Evolutionary conservation across 768 basidiomycete genomes (phyloP).

Genomic region (Russula emetica): DNA sequence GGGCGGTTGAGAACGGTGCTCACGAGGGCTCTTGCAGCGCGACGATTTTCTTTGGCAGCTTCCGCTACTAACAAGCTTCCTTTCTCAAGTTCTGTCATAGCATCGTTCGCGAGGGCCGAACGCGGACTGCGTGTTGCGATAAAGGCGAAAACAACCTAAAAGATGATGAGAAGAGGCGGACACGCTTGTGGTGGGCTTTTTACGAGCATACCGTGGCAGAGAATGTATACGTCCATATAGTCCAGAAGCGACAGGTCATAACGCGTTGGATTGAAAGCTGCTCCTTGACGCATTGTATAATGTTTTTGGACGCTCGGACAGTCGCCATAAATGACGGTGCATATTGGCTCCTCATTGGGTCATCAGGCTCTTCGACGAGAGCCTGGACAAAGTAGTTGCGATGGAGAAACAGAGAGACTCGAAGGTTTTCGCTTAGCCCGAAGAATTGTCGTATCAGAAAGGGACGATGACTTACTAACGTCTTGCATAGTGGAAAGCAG

Average conservation of each 20-base stretch:
- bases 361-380: slow-evolving; percentile 44
- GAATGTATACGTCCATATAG: slow-evolving; percentile 56
- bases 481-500: slow-evolving; percentile 38
- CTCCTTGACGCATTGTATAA: slow-evolving; percentile 41
- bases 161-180: slow-evolving; percentile 21
- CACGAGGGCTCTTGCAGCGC: slow-evolving; percentile 64
- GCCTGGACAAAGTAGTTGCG: slow-evolving; percentile 56
- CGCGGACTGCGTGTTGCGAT: slow-evolving; percentile 71
- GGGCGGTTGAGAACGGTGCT: slow-evolving; percentile 27
- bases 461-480: slow-evolving; percentile 33
- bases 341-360: slow-evolving; percentile 48
- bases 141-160: slow-evolving; percentile 70
- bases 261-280: slow-evolving; percentile 44
- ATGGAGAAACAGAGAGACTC: slow-evolving; percentile 54
- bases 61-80: slow-evolving; percentile 63
- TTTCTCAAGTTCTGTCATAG: slow-evolving; percentile 65
- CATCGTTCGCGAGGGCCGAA: slow-evolving; percentile 60
- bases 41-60: slow-evolving; percentile 53
- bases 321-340: slow-evolving; percentile 49
- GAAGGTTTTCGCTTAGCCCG: neutral
- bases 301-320: slow-evolving; percentile 47
- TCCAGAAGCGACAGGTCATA: slow-evolving; percentile 51
- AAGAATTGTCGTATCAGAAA: slow-evolving; percentile 39
- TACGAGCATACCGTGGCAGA: slow-evolving; percentile 51
- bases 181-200: slow-evolving; percentile 33